Conservation (phyloP, 2,329 filamentous ascomycete species). For the Colletotrichum sp. region DNA sequence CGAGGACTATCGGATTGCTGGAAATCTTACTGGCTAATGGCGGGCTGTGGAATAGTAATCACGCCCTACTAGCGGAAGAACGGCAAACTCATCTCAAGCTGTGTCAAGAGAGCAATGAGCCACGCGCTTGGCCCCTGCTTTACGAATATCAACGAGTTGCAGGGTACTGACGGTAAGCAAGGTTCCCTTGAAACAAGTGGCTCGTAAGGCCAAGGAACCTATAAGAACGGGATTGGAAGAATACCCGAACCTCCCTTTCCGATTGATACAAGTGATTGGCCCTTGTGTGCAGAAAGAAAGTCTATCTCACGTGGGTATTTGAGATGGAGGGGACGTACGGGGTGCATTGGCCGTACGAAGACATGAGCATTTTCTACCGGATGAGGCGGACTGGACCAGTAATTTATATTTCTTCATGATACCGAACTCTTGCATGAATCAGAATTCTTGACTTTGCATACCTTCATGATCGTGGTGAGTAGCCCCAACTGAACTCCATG, state of each 20-base stretch:
- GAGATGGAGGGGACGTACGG: neutral
- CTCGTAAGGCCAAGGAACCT: neutral
- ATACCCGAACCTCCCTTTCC: neutral
- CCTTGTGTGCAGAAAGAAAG: accelerated
- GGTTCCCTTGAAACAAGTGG: neutral
- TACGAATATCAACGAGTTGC: neutral
- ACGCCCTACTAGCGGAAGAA: neutral
- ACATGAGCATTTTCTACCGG: neutral
- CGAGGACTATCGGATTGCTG: too few species aligned
- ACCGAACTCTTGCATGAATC: too few species aligned
- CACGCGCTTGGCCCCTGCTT: neutral
- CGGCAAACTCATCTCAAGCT: neutral
- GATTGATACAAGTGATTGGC: accelerated
- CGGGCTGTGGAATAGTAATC: neutral
- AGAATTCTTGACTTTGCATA: too few species aligned
- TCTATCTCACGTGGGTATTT: neutral
- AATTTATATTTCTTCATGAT: too few species aligned
- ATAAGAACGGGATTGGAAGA: neutral
- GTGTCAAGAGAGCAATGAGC: accelerated
- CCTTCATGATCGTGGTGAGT: too few species aligned
- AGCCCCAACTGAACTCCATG: too few species aligned
- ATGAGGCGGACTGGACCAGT: neutral
- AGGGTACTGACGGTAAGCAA: neutral
- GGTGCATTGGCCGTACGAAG: neutral
- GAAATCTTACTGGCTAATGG: too few species aligned